These are phyloP conservation scores for Penicillium diatomitis DNA, from an alignment of 495 filamentous ascomycete species.

Conservation along the genomic window DNA sequence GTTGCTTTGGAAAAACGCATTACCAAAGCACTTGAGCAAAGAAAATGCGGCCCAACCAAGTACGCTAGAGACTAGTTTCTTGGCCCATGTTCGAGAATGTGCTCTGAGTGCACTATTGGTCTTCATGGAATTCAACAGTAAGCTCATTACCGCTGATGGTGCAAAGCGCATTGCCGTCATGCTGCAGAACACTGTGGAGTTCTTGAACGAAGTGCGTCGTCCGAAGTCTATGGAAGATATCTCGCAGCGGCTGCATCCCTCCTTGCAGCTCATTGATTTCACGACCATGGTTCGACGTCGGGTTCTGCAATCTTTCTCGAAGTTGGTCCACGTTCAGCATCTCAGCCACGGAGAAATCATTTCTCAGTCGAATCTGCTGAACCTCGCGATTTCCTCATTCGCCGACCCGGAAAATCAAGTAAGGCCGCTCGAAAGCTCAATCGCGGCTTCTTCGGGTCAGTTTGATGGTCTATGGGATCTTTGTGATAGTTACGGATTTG, in stretches of 20 bases:
- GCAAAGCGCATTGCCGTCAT: conserved; percentile 86
- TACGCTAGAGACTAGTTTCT: conserved; percentile 79
- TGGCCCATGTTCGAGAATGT: conserved; percentile 93
- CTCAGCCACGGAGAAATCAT: conserved; percentile 72
- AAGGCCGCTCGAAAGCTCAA: conserved; percentile 80
- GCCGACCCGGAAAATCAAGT: conserved; percentile 84
- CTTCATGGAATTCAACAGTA: conserved; percentile 90
- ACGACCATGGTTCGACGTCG: conserved; percentile 88
- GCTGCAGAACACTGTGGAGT: conserved; percentile 91
- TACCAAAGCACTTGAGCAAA: conserved; percentile 86
- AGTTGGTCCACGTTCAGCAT: conserved; percentile 78
- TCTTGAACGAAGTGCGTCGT: conserved; percentile 69
- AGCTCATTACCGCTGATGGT: conserved; percentile 84
- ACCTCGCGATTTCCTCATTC: conserved; percentile 84
- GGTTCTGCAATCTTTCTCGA: conserved; percentile 89
- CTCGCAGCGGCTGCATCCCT: conserved; percentile 71
- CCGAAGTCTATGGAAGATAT: conserved; percentile 88
- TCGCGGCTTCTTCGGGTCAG: conserved; percentile 79
- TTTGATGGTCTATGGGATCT: conserved; percentile 95
- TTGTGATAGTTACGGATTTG: conserved; percentile 89
- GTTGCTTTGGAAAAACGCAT: conserved; percentile 94
- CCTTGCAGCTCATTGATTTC: conserved; percentile 83
- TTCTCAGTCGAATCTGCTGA: conserved; percentile 85
- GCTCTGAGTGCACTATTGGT: conserved; percentile 82
- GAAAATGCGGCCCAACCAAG: conserved; percentile 77